Evolutionary conservation across 768 basidiomycete species (phyloP), one percentile per base, ranked within the genome.

Genomic region (Boletus barrowsii): DNA sequence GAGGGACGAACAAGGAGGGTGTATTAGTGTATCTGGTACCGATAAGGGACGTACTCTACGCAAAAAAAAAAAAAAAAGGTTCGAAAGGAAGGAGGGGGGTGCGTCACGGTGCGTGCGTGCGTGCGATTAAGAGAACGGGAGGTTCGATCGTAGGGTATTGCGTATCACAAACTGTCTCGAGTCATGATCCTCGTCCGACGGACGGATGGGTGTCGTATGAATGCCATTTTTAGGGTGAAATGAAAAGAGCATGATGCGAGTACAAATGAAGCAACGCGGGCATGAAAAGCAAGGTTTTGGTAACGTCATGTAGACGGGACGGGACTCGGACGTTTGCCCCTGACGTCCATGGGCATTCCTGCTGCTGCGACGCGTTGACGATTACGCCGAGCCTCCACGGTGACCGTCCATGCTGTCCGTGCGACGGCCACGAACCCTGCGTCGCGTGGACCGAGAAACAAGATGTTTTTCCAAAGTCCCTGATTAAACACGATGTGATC

Each of bases 361-460:
- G 45, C 53, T 3, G 43, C 51, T 29, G 51, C 57, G 20, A 40
- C 47, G 3, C 49, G 66, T 54, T 64, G 65, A 47, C 69, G 66
- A 42, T 65, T 62, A 22, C 71, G 69, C 20, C 70, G 71, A n/a
- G 84, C 82, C 58, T 90, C 87, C 17, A 84, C 81, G 10, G 90
- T 82, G 41, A 87, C 84, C 44, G 83, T 87, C 88, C 89, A 93
- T 42, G 83, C 81, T 20, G 76, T 83, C 60, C 76, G 76, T 24
- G 77, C 80, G 42, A 83, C 66, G 58, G 79, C 74, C 47, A 78
- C 72, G 51, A 86, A 64, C 29, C 62, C 64, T 46, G 64, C 51
- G 56, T 83, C 76, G 18, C 69, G 73, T 33, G 81, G 74, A 8
- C 78, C 83, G 50, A 86, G 70, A 17, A 74, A 73, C 11, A 88